These are phyloP conservation scores for Micromonas commoda DNA, from an alignment of 139 green algal genomes.

Conservation along the genomic window DNA sequence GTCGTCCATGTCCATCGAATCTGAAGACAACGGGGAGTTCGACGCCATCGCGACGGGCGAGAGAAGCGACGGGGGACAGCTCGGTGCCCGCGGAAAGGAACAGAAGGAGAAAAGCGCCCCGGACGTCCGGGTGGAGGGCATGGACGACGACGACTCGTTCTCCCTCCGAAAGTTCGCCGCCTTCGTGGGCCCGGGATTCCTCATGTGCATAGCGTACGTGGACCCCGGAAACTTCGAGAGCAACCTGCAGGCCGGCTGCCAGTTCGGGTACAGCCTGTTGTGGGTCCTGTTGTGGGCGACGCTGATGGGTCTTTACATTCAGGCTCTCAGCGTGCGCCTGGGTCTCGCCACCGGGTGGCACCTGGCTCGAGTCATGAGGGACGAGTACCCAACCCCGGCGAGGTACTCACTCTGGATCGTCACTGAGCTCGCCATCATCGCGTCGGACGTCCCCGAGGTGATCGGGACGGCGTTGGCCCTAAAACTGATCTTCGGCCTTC, in stretches of 20 bases:
- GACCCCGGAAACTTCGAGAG: conserved; percentile 86
- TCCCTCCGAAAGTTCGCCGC: conserved; percentile 41
- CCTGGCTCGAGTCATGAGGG: conserved; percentile 67
- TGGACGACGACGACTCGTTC: conserved; percentile 33
- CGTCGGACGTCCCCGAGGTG: conserved; percentile 50
- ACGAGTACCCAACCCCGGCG: conserved; percentile 29
- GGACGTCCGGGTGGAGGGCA: no score
- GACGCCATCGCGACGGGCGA: no score
- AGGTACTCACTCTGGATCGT: conserved; percentile 29
- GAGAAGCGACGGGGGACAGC: no score
- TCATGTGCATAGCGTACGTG: conserved; percentile 84
- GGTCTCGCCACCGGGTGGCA: conserved; percentile 65
- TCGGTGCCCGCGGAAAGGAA: no score
- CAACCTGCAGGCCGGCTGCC: conserved; percentile 67
- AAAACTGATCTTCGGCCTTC: conserved; percentile 47
- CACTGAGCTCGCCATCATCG: conserved; percentile 40
- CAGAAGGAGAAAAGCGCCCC: no score
- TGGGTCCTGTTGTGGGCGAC: conserved; percentile 82
- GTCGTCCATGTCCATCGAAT: no score
- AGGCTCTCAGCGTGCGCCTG: conserved; percentile 68
- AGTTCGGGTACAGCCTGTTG: conserved; percentile 40
- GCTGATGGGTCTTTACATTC: conserved; percentile 64
- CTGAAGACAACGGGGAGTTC: no score
- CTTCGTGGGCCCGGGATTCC: conserved; percentile 62
- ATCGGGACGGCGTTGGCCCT: conserved; percentile 54